Evolutionary conservation across 1,284 basidiomycete genomes (phyloP).

Genomic region (Sphaerobolus stellatus): DNA sequence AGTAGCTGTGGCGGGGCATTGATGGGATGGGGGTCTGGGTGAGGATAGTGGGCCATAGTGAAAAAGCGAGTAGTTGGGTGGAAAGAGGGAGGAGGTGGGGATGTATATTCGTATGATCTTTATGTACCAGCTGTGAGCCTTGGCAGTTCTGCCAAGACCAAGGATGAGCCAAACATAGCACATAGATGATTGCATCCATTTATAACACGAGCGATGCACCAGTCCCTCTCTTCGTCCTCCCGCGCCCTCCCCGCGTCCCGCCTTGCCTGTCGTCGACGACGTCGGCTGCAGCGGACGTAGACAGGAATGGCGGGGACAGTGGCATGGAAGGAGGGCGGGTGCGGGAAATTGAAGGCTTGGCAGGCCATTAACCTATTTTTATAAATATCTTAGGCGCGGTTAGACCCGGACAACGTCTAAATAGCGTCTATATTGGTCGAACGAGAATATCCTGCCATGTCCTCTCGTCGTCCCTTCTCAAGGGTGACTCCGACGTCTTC

Average conservation of each 20-base stretch:
- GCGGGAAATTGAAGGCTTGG: too few species aligned
- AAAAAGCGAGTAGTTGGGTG: conserved; percentile 16
- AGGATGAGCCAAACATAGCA: conserved; percentile 14
- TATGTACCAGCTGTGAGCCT: conserved; percentile 9
- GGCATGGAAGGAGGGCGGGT: too few species aligned
- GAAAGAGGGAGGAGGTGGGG: neutral
- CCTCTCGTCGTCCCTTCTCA: neutral
- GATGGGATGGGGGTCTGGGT: conserved; percentile 25
- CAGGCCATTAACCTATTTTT: neutral
- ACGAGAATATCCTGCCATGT: too few species aligned
- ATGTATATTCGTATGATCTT: conserved; percentile 10
- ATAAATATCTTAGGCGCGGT: too few species aligned
- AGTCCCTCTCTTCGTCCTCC: neutral
- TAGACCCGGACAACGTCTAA: too few species aligned
- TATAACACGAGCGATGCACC: too few species aligned
- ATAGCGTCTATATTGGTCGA: too few species aligned
- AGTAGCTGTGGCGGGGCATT: conserved; percentile 31
- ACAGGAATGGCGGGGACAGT: too few species aligned
- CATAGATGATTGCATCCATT: conserved; percentile 11
- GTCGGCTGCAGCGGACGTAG: too few species aligned
- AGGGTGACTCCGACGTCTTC: neutral
- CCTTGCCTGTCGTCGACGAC: neutral
- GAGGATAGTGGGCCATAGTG: conserved; percentile 18
- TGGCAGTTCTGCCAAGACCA: conserved; percentile 12
- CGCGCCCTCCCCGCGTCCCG: neutral